Evolutionary conservation across 192 early-diverging fungal genomes (phyloP).

Genomic region (Podila epigama): DNA sequence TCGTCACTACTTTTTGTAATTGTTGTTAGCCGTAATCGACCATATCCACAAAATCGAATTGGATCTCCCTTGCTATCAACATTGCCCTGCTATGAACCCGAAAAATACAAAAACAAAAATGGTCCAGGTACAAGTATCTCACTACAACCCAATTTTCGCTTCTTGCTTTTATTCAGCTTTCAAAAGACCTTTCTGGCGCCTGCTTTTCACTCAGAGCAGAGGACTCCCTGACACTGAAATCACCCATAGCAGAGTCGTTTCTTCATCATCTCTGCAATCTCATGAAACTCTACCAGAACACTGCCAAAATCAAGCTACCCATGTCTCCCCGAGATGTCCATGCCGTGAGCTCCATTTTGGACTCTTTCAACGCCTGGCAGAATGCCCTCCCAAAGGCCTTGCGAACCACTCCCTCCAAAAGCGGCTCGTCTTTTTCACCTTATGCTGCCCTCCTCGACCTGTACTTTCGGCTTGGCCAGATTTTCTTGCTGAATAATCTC

Average conservation of each 20-base stretch:
- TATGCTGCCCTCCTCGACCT: slow-evolving; percentile 18
- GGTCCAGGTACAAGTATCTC: too few relatives aligned
- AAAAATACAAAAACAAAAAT: too few relatives aligned
- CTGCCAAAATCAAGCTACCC: slow-evolving; percentile 19
- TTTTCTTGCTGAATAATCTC: slow-evolving; percentile 25
- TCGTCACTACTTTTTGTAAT: not conserved
- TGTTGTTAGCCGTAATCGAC: not conserved
- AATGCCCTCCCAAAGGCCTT: slow-evolving; percentile 16
- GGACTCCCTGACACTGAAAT: slow-evolving; percentile 4
- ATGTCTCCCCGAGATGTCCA: slow-evolving; percentile 19
- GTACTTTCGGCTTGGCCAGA: slow-evolving; percentile 32
- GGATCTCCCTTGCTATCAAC: not conserved
- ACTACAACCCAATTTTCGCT: too few relatives aligned
- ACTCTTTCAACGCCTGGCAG: slow-evolving; percentile 15
- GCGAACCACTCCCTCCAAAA: not conserved
- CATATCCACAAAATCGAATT: not conserved
- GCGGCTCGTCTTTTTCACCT: not conserved
- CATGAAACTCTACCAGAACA: slow-evolving; percentile 28
- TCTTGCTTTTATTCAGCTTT: slow-evolving; percentile 2
- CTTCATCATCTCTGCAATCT: slow-evolving; percentile 15
- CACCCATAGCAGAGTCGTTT: not conserved
- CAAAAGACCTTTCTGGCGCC: slow-evolving; percentile 11
- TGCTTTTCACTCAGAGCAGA: slow-evolving; percentile 15
- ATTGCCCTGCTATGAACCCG: too few relatives aligned
- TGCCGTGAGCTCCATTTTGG: slow-evolving; percentile 19